Base-by-base conservation (phyloP, 2,329 filamentous ascomycete genomes). In the Verticillium zaregamsianum region DNA sequence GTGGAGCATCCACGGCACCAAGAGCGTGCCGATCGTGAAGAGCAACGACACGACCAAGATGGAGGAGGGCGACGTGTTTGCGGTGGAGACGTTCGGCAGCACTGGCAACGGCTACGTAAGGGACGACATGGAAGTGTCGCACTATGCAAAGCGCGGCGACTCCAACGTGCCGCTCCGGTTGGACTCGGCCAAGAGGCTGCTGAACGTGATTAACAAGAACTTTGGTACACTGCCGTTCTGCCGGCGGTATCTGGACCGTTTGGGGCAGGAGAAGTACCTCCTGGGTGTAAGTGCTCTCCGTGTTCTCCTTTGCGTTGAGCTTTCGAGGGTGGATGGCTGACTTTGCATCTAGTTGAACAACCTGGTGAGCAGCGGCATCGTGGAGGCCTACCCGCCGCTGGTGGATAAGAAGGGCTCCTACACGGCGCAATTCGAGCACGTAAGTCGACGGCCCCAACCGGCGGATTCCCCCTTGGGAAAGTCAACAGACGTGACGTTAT, bases 211-310 rank as follows among this genome's bases (percentile, higher is more conserved):
- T 76, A 95, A 92, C 79, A 96, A 96, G 83, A 97, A 97, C 78
- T 98, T 97, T 74, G 92, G 92, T 67, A 97, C 93, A 1, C 78
- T 98, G 68, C 93, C 93, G 2, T 98, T 93, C 77, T 97, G 92
- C 76, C 85, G 93, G 66, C 87, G 93, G 68, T 97, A 97, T 74
- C 82, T 98, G 63, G 93, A 97, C 77, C 89, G 93, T 60, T 77
- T 97, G n/a, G 93, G 94, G 31, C 91, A 96, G 74, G 92, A 97
- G 64, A 97, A 97, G 77, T 97, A 98, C 73, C 84, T 97, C 40
- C 82, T 97, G 8, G 93, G 93, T 55, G 91, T 94, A 80, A 75
- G 88, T 77, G 25, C 54, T 1, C 11, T n/a, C 3, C 94, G 80
- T 75, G 88, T 77, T 23, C 55, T 1, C 11, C n/a, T 2, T 79